Percentiles rank a stretch among this genome's conserved stretches.
phyloP scores from a whole-genome alignment of 2,329 filamentous ascomycete species.

The Diaporthe sp. region DNA sequence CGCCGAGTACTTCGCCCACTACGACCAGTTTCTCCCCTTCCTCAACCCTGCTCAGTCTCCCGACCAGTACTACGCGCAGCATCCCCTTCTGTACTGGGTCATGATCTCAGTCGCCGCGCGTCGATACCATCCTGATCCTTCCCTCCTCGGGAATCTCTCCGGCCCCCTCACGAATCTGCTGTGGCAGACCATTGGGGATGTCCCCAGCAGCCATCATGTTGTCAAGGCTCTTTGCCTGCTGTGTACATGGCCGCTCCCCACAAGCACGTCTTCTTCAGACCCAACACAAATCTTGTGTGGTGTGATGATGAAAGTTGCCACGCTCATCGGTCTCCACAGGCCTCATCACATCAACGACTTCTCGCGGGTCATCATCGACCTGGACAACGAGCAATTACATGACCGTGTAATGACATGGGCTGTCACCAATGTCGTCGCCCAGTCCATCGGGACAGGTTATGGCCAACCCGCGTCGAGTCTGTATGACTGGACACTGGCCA shows the following conservation, averaged over 20 bases:
- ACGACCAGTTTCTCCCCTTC: slow-evolving; percentile 84
- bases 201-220: slow-evolving; percentile 83
- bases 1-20: slow-evolving; percentile 74
- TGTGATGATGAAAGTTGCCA: slow-evolving; percentile 89
- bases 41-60: slow-evolving; percentile 75
- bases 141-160: slow-evolving; percentile 76
- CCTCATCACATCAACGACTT: slow-evolving; percentile 88
- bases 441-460: slow-evolving; percentile 85
- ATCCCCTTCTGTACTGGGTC: slow-evolving; percentile 87
- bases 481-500: slow-evolving; percentile 80
- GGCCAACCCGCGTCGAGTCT: slow-evolving; percentile 83
- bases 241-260: slow-evolving; percentile 86
- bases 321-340: slow-evolving; percentile 84
- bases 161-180: slow-evolving; percentile 77
- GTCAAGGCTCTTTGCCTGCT: slow-evolving; percentile 85
- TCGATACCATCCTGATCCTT: slow-evolving; percentile 73
- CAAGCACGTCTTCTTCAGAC: slow-evolving; percentile 83
- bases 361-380: slow-evolving; percentile 78
- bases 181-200: slow-evolving; percentile 82
- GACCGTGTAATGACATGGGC: slow-evolving; percentile 87
- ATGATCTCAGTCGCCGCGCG: slow-evolving; percentile 82
- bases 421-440: slow-evolving; percentile 86
- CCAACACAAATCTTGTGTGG: slow-evolving; percentile 86
- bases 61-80: slow-evolving; percentile 81
- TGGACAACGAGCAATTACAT: slow-evolving; percentile 83